phyloP scores from a whole-genome alignment of 352 stramenopile species.

The Phytophthora multivora region DNA sequence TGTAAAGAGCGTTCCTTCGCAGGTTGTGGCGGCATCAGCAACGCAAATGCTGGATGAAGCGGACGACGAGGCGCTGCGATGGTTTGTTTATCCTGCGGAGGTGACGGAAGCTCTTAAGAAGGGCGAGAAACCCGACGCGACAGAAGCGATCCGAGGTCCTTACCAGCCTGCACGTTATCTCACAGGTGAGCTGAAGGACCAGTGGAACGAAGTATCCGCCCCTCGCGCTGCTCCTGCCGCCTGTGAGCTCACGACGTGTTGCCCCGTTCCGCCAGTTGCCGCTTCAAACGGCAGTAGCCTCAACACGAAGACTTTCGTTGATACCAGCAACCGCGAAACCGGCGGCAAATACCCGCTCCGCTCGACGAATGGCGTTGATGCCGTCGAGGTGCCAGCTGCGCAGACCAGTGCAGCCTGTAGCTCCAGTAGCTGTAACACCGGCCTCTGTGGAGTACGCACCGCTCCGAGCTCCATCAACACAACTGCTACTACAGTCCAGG shows the following conservation, averaged over 20 bases:
- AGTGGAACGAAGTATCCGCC: slow-evolving; percentile 40
- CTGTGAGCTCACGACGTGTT: slow-evolving; percentile 20
- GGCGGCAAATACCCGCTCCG: slow-evolving; percentile 63
- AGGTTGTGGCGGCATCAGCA: slow-evolving; percentile 41
- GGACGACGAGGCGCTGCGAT: slow-evolving; percentile 63
- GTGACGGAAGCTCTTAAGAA: slow-evolving; percentile 89
- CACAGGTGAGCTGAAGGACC: slow-evolving; percentile 42
- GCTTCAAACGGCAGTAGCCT: slow-evolving; percentile 20
- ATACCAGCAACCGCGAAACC: slow-evolving; percentile 34
- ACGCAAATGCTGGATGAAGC: slow-evolving; percentile 58
- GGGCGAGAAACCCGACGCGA: slow-evolving; percentile 74
- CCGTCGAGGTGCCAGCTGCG: slow-evolving; percentile 5
- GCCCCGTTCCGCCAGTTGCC: slow-evolving; percentile 15
- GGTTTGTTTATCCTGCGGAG: slow-evolving; percentile 79
- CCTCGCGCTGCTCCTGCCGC: slow-evolving; percentile 1
- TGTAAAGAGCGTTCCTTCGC: slow-evolving; percentile 23
- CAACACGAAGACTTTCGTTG: slow-evolving; percentile 21
- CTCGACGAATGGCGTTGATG: slow-evolving; percentile 26
- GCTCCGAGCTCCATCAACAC: slow-evolving; percentile 17
- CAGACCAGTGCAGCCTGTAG: slow-evolving; percentile 19
- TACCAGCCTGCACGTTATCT: slow-evolving; percentile 60
- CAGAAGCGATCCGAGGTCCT: slow-evolving; percentile 42
- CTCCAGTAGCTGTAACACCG: slow-evolving; percentile 27
- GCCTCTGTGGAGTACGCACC: slow-evolving; percentile 11
- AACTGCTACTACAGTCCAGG: slow-evolving; percentile 37